These are phyloP conservation scores for Candida rishiriensis DNA, from an alignment of 805 yeast genomes.

Conservation along the genomic window DNA sequence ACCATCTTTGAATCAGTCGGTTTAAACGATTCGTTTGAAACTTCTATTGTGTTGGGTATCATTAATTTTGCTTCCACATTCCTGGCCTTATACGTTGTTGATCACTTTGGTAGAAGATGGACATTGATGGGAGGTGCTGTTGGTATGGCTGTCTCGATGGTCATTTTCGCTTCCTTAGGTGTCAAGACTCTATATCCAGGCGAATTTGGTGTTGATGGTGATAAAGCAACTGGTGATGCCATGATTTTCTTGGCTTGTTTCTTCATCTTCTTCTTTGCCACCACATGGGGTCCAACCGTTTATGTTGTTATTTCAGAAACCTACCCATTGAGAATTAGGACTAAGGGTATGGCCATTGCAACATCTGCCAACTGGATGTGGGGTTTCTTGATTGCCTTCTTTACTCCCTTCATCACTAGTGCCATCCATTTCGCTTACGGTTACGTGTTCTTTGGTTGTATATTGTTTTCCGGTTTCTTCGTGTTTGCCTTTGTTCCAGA, in stretches of 20 bases:
- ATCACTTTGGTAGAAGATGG: constrained; percentile 60
- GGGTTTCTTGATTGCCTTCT: constrained; percentile 65
- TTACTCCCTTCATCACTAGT: constrained; percentile 51
- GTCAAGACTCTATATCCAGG: constrained; percentile 41
- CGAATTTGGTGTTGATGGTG: constrained; percentile 37
- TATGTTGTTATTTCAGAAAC: constrained; percentile 56
- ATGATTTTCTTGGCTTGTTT: constrained; percentile 50
- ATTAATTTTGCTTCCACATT: constrained; percentile 45
- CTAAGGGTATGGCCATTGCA: constrained; percentile 61
- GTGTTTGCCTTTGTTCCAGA: constrained; percentile 34
- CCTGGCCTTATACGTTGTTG: constrained; percentile 50
- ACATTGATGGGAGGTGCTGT: constrained; percentile 57
- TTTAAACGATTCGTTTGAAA: constrained; percentile 42
- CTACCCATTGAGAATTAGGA: constrained; percentile 66
- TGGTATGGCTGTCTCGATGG: constrained; percentile 57
- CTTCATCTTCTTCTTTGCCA: constrained; percentile 69
- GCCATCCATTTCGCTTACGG: constrained; percentile 52
- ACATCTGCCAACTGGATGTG: constrained; percentile 73
- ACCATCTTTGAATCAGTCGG: constrained; percentile 51
- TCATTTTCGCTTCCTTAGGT: constrained; percentile 59
- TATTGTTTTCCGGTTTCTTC: constrained; percentile 50
- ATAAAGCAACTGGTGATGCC: constrained; percentile 41
- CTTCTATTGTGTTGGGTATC: constrained; percentile 40
- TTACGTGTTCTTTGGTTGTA: constrained; percentile 55
- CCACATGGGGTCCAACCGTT: constrained; percentile 71